Base-by-base conservation (phyloP, 345 rosid species). In the Sisymbrium irio region DNA sequence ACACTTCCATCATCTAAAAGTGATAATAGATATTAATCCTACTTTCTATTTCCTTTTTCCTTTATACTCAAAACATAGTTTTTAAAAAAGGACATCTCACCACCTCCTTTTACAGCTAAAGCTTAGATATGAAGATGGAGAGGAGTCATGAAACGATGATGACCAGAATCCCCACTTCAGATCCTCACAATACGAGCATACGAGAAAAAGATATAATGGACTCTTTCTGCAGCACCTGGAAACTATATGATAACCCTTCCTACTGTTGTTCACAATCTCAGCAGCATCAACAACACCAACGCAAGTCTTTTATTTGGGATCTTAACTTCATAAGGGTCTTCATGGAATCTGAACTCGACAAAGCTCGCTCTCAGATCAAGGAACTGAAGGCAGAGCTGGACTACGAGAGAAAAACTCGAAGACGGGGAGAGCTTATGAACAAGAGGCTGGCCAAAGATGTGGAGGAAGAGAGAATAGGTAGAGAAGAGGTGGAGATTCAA, bases 351-450 rank as follows among this genome's bases (percentile, higher is more conserved):
- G 84, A 86, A 59, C 77, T 86, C 25, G 84, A 83, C 5, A 46
- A 78, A 40, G 83, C 87, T 53, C 74, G 80, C 70, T 77, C 79
- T 62, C 81, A 83, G 87, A 80, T 87, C 75, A 71, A 74, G n/a
- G 90, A 87, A 15, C n/a, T 94, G 79, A 88, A 85, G 72, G 85
- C 90, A 25, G 89, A 89, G 85, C 84, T 91, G 2, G 89, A 85
- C 27, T 82, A 68, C 65, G 91, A 94, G 69, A 82, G 87, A 7
- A 86, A 77, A 77, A 84, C 90, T 4, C 74, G 95, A 45, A 89
- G 74, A 81, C 86, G 80, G 69, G 81, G 71, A 19, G 97, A 91
- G 86, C 62, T 81, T 5, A 9, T 81, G 72, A 89, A 79, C 74
- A 87, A 79, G 85, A 88, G 63, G 75, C 77, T 94, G 46, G 88